Conservation (phyloP, 768 basidiomycete species). For the Lentinula boryana region DNA sequence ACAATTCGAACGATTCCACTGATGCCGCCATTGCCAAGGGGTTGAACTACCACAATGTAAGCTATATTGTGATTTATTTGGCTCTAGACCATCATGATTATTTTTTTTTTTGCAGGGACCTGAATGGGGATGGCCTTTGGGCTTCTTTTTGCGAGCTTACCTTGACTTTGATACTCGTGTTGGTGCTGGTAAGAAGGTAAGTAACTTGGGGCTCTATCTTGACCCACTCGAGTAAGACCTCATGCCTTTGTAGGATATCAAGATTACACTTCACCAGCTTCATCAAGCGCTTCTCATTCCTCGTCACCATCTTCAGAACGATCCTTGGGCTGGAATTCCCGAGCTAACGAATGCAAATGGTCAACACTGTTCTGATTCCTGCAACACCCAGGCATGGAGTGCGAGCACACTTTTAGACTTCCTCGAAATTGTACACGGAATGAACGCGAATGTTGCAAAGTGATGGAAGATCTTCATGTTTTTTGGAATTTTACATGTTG, state of each 20-base stretch:
- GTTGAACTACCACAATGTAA: slow-evolving; percentile 87
- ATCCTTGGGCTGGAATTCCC: slow-evolving; percentile 91
- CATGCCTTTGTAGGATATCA: slow-evolving; percentile 43
- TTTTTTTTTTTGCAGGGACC: slow-evolving; percentile 52
- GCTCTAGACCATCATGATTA: slow-evolving; percentile 11
- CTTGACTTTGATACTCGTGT: slow-evolving; percentile 75
- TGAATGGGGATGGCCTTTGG: slow-evolving; percentile 93
- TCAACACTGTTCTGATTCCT: slow-evolving; percentile 78
- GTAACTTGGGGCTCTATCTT: slow-evolving; percentile 16
- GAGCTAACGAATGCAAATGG: slow-evolving; percentile 90
- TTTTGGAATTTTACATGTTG: not conserved
- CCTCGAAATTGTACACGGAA: slow-evolving; percentile 63
- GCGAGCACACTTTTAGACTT: slow-evolving; percentile 90
- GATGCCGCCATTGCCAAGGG: slow-evolving; percentile 88
- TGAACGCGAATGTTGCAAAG: not conserved
- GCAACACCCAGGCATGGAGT: slow-evolving; percentile 95
- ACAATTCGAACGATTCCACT: slow-evolving; percentile 88
- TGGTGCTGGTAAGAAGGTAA: slow-evolving; percentile 64
- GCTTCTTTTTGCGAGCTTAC: slow-evolving; percentile 93
- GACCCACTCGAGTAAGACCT: not conserved
- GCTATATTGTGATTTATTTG: slow-evolving; percentile 13
- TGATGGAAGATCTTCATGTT: not conserved
- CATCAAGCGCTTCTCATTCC: slow-evolving; percentile 66
- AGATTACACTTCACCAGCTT: slow-evolving; percentile 73
- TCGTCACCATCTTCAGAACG: slow-evolving; percentile 67